phyloP scores from a whole-genome alignment of 257 asterid species.

The Phtheirospermum japonicum region DNA sequence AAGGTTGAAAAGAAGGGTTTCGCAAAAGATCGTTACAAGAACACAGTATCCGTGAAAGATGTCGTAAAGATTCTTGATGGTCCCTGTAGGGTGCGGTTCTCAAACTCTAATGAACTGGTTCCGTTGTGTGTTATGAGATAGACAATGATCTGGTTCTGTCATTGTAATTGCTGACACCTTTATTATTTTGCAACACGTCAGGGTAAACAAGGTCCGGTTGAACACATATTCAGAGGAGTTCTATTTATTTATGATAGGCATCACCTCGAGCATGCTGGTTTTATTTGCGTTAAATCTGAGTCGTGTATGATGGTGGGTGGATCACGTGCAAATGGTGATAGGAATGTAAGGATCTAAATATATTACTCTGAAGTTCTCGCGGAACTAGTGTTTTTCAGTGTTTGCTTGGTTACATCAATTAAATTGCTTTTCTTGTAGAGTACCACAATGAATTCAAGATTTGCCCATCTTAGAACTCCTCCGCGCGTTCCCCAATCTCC shows the following conservation, averaged over 20 bases:
- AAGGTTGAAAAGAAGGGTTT: slow-evolving; percentile 70
- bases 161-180: slow-evolving; percentile 22
- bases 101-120: slow-evolving; percentile 8
- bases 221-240: slow-evolving; percentile 76
- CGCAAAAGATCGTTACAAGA: slow-evolving; percentile 71
- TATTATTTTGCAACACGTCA: slow-evolving; percentile 25
- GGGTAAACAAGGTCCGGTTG: slow-evolving; percentile 98
- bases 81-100: slow-evolving; percentile 68
- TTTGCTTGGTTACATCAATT: slow-evolving; percentile 21
- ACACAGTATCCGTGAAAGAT: slow-evolving; percentile 80
- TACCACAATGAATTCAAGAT: slow-evolving; percentile 52
- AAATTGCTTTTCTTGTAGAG: slow-evolving; percentile 47
- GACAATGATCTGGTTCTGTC: slow-evolving; percentile 1
- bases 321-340: slow-evolving; percentile 71
- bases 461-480: slow-evolving; percentile 56
- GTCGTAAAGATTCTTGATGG: slow-evolving; percentile 87
- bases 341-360: slow-evolving; percentile 53
- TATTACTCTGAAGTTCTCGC: slow-evolving; percentile 19
- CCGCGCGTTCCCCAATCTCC: slow-evolving; percentile 78
- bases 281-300: slow-evolving; percentile 86
- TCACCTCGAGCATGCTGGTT: slow-evolving; percentile 98
- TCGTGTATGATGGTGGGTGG: slow-evolving; percentile 93
- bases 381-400: slow-evolving; percentile 8
- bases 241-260: slow-evolving; percentile 80
- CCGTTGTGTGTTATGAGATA: neutral